Conservation (phyloP, 2,329 filamentous ascomycete species). For the Verticillium alfalfae region DNA sequence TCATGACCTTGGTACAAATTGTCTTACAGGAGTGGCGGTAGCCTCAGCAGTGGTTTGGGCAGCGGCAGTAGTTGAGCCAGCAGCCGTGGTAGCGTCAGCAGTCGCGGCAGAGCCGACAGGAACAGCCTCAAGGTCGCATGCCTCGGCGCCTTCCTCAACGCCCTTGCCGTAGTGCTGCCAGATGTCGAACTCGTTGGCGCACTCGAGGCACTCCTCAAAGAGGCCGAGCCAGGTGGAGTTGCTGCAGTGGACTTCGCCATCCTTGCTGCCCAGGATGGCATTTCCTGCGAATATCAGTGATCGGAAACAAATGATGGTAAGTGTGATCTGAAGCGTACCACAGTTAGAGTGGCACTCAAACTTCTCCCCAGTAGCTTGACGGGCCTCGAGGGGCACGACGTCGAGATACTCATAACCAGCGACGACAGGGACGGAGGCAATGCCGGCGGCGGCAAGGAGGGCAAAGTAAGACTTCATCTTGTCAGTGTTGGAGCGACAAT, state of each 20-base stretch:
- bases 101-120: not conserved
- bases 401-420: not conserved
- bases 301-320: not conserved
- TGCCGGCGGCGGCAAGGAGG: not conserved
- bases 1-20: not conserved
- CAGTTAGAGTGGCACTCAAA: constrained; percentile 36
- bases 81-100: not conserved
- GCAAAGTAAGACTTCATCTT: constrained; percentile 1
- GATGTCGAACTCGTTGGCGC: constrained; percentile 35
- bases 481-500: not conserved
- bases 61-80: not conserved
- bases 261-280: constrained; percentile 25
- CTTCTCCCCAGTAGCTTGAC: constrained; percentile 5
- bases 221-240: constrained; percentile 29
- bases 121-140: constrained; percentile 16
- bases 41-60: not conserved
- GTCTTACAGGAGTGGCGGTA: not conserved
- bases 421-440: not conserved
- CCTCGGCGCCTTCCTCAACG: constrained; percentile 22
- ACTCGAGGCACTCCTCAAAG: constrained; percentile 35
- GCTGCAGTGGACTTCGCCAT: constrained; percentile 26
- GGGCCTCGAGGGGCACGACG: constrained; percentile 7
- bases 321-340: constrained; percentile 21
- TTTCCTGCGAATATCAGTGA: constrained; percentile 13
- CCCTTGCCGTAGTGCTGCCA: constrained; percentile 36